Evolutionary conservation across 495 filamentous ascomycete species (phyloP), one percentile per base, ranked within the genome.

Genomic region (Penicillium cataractarum): DNA sequence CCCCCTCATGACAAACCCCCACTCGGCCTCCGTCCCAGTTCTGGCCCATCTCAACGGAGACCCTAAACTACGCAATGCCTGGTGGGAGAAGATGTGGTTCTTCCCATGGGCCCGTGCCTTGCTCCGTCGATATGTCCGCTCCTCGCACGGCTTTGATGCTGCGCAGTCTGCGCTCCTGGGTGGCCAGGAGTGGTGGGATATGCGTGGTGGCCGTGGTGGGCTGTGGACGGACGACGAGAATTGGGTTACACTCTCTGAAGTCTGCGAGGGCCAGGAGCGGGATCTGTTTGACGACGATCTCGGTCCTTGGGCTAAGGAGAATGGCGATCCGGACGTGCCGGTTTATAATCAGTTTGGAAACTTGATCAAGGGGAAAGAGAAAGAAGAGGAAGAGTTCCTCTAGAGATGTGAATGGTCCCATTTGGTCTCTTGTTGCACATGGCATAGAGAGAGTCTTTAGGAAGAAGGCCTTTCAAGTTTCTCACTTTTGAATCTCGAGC

Each of bases 291-390:
- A 74, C 61, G 79, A 82, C 55, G 75, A 71, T 2, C 57, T 77
- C 13, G 79, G 78, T 0, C 62, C 57, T 2, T 82, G 76, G 75
- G 55, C 83, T 73, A 46, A 92, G 70, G 79, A 96, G 85, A 73
- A 90, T 82, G 60, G 86, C 70, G 63, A 84, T 83, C 73, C 86
- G 85, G 65, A 93, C 82, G 62, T 91, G 74, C 33, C 77, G 17
- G 67, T 80, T 9, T 80, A 82, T 57, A 82, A 80, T 42, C 69
- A 74, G 51, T 80, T 72, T 52, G 79, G 79, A 0, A 74, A 72
- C 24, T 58, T 80, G 27, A 64, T 80, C 42, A 72, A 72, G 53
- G 79, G 79, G n/a, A 81, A 75, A 55, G 78, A 71, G 22, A 46
- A 65, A 8, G 17, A 42, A 24, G 33, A 51, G 4, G 54, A 57